Percentiles rank a stretch among this genome's conserved stretches.
These are phyloP conservation scores for Nothophoma quercina DNA, from an alignment of 2,329 filamentous ascomycete genomes.

Conservation along the genomic window DNA sequence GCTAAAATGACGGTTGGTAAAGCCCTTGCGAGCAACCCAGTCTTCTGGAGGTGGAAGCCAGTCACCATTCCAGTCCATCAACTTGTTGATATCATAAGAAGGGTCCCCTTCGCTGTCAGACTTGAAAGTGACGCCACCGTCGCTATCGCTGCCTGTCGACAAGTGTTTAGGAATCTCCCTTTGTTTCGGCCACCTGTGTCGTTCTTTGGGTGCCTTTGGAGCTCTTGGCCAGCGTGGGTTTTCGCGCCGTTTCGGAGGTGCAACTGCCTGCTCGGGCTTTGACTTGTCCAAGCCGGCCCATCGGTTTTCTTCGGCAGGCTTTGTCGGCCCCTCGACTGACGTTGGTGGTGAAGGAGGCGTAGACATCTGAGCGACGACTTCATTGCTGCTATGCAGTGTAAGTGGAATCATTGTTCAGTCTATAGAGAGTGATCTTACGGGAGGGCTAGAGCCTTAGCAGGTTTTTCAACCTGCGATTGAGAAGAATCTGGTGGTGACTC, in stretches of 20 bases:
- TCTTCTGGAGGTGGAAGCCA: constrained; percentile 57
- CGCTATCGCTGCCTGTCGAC: constrained; percentile 27
- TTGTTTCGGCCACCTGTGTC: constrained; percentile 36
- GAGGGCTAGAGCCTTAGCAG: background rate
- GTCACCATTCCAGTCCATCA: constrained; percentile 56
- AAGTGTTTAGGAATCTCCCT: constrained; percentile 35
- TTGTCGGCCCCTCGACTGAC: background rate
- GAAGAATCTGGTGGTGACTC: constrained; percentile 9
- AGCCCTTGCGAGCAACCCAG: constrained; percentile 53
- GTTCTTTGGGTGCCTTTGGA: constrained; percentile 15
- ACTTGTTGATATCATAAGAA: constrained; percentile 45
- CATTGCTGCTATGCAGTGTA: background rate
- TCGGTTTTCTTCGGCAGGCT: background rate
- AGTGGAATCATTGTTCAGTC: background rate
- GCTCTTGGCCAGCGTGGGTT: constrained; percentile 27
- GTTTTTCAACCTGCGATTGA: constrained; percentile 12
- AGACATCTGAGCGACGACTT: background rate
- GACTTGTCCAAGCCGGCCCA: constrained; percentile 21
- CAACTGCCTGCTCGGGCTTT: background rate
- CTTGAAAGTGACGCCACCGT: constrained; percentile 30
- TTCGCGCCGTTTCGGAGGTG: constrained; percentile 5
- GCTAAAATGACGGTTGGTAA: constrained; percentile 41
- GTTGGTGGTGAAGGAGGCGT: constrained; percentile 11
- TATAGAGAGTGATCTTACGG: background rate
- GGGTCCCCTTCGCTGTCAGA: constrained; percentile 44